Conservation (phyloP, 2,329 filamentous ascomycete species). For the Ceratocystiopsis sp. region DNA sequence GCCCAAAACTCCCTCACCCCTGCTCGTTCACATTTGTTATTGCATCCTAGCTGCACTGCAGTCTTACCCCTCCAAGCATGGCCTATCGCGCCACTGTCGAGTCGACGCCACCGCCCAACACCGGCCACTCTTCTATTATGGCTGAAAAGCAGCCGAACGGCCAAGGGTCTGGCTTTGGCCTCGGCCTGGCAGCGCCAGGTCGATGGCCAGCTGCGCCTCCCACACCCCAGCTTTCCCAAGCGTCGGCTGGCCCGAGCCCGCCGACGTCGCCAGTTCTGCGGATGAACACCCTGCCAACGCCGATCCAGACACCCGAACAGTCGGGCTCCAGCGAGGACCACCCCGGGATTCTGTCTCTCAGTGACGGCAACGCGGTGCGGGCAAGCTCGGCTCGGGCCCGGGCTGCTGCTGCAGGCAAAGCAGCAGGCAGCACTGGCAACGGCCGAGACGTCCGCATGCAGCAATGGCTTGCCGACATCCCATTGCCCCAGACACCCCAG, state of each 20-base stretch:
- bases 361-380: neutral
- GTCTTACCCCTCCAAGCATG: no score
- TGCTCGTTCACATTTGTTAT: no score
- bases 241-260: neutral
- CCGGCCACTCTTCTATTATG: no score
- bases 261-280: neutral
- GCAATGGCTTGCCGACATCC: slow-evolving; percentile 9
- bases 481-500: slow-evolving; percentile 7
- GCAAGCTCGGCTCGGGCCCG: neutral
- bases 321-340: no score
- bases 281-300: neutral
- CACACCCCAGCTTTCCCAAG: slow-evolving; percentile 5
- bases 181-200: no score
- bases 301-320: no score
- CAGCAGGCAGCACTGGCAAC: neutral
- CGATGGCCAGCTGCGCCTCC: slow-evolving; percentile 10
- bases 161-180: no score
- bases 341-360: neutral
- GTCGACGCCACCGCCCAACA: no score
- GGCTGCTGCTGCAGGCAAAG: neutral
- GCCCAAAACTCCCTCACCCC: no score
- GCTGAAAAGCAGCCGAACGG: no score
- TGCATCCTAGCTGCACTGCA: no score
- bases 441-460: slow-evolving; percentile 5
- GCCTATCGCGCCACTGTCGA: no score